Conservation (phyloP, 306 rosid species). For the Prunus mira region DNA sequence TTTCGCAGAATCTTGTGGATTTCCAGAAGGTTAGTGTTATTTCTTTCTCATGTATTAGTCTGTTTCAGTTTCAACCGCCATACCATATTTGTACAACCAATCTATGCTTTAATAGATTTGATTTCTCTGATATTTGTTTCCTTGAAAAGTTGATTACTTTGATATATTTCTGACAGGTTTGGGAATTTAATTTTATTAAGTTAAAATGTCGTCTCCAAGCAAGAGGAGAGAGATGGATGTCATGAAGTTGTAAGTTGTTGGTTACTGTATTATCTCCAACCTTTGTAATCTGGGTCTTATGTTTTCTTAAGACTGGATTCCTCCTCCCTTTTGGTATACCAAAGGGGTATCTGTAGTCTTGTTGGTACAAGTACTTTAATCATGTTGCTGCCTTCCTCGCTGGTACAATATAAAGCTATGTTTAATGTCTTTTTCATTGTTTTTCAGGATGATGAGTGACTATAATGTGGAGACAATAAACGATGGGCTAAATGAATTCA, state of each 20-base stretch:
- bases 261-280: background rate
- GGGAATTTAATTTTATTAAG: constrained; percentile 29
- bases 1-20: background rate
- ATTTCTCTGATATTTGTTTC: background rate
- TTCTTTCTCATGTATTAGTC: background rate
- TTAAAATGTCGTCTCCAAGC: constrained; percentile 96
- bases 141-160: constrained; percentile 13
- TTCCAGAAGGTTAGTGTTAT: background rate
- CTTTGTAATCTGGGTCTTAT: background rate
- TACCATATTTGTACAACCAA: background rate
- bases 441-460: constrained; percentile 99
- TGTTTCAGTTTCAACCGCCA: background rate
- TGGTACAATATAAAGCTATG: background rate
- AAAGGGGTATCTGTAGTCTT: background rate
- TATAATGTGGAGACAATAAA: constrained; percentile 92
- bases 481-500: constrained; percentile 91
- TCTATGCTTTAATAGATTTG: background rate
- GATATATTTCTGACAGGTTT: constrained; percentile 39
- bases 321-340: background rate
- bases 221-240: constrained; percentile 99
- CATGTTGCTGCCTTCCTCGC: constrained; percentile 1
- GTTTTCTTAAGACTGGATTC: background rate
- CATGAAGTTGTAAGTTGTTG: constrained; percentile 82
- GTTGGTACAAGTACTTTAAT: background rate
- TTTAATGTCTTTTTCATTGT: constrained; percentile 23